Percentiles rank a stretch among this genome's conserved stretches.
Evolutionary conservation across 768 basidiomycete species (phyloP).

Genomic region (Scleroderma bovista): DNA sequence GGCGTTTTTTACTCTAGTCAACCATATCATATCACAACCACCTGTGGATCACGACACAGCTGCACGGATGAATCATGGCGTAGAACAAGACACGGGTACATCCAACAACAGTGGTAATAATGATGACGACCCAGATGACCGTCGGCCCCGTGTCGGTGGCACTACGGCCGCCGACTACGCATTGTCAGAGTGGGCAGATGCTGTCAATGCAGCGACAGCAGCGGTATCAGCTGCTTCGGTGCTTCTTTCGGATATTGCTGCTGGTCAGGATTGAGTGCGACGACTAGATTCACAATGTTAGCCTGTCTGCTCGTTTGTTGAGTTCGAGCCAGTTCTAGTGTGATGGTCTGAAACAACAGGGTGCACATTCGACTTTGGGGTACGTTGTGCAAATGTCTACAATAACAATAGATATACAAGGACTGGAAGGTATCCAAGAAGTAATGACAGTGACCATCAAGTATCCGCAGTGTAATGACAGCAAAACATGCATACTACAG

Average conservation of each 20-base stretch:
- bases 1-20: constrained; percentile 23
- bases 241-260: neutral
- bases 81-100: neutral
- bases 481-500: constrained; percentile 10
- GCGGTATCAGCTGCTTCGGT: neutral
- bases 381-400: constrained; percentile 24
- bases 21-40: constrained; percentile 29
- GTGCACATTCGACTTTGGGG: constrained; percentile 11
- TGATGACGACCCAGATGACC: neutral
- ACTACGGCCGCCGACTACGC: neutral
- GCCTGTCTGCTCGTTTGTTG: neutral
- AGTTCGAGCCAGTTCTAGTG: neutral
- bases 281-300: neutral
- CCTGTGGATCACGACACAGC: neutral
- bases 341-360: constrained; percentile 2
- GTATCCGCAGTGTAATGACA: constrained; percentile 9
- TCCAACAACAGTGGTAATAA: neutral
- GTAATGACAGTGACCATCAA: constrained; percentile 8
- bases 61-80: neutral
- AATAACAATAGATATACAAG: constrained; percentile 19
- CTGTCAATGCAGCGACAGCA: neutral
- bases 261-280: neutral
- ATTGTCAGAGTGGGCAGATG: neutral
- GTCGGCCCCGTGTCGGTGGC: too few species aligned
- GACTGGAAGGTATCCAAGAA: constrained; percentile 2